Evolutionary conservation across 371 early-diverging fungal species (phyloP), one percentile per base, ranked within the genome.

Genomic region (Apophysomyces ossiformis): DNA sequence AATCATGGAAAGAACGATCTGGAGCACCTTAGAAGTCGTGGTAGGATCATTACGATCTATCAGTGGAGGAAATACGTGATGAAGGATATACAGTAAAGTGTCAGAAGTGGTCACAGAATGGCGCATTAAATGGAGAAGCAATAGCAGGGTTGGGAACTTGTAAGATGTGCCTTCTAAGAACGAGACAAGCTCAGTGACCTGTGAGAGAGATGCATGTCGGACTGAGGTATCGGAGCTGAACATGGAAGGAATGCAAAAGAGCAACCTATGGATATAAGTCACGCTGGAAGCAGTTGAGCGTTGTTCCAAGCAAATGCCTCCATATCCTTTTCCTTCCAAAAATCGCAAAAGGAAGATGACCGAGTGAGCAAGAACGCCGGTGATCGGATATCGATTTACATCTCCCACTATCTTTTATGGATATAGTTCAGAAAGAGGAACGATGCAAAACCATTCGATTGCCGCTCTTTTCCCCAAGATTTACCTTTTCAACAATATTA

Each of bases 21-120:
- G 77, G 3, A 87, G 77, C 1, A 85, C 72, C 58, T 79, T 85
- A 57, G 83, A 74, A 1, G 88, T 84, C 15, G 78, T 76, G 5
- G 74, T 63, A 7, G 85, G 83, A 47, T 87, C 88, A 56, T 79
- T 82, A 4, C 74, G 58, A 16, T 81, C 73, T 0, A 82, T 80
- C 11, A 87, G 63, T 1, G 71, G 60, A 8, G 86, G 86, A 7
- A 87, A 69, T 1, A 75, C 67, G 37, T 74, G 69, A n/a, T 80
- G 76, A 6, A 85, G 67, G 7, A 85, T 64, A 63, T 78, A 78
- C 5, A 82, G 41, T 0, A 74, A 58, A 0, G 69, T 60, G 44
- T 75, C 69, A 38, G 78, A 70, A 7, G 66, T 59, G 3, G 70
- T 67, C 0, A 67, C 72, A 12, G 78, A 67, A 26, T 79, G 74